phyloP scores from a whole-genome alignment of 169 alveolate species.

The Plasmodium knowlesi region DNA sequence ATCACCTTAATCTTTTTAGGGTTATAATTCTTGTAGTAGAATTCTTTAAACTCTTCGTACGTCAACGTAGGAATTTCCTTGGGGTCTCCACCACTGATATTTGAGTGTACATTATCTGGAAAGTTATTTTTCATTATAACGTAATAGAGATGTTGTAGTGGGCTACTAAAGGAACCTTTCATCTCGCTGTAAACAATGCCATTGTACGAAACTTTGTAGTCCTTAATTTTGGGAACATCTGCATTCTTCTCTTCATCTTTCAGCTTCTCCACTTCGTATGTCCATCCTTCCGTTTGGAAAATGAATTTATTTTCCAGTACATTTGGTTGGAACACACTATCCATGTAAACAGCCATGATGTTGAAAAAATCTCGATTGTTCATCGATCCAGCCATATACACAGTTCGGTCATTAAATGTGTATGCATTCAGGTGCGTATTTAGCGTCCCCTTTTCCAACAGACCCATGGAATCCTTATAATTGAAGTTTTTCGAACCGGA shows the following conservation, averaged over 20 bases:
- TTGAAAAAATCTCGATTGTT: conserved; percentile 85
- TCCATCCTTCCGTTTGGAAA: conserved; percentile 92
- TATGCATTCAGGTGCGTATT: conserved; percentile 89
- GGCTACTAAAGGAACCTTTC: conserved; percentile 78
- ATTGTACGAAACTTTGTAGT: conserved; percentile 78
- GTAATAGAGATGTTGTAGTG: conserved; percentile 53
- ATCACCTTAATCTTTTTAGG: conserved; percentile 86
- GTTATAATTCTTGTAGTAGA: conserved; percentile 84
- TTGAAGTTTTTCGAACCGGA: conserved; percentile 89
- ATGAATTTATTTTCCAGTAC: conserved; percentile 79
- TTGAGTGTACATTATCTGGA: conserved; percentile 83
- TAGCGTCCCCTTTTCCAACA: conserved; percentile 86
- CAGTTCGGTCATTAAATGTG: conserved; percentile 90
- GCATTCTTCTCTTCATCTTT: conserved; percentile 50
- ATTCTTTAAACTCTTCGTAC: conserved; percentile 83
- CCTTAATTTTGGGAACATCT: conserved; percentile 74
- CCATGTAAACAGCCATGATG: conserved; percentile 86
- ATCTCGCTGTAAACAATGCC: conserved; percentile 86
- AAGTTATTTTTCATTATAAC: conserved; percentile 60
- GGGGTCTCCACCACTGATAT: conserved; percentile 92
- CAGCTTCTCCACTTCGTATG: conserved; percentile 79
- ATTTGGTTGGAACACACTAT: conserved; percentile 87
- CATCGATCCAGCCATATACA: conserved; percentile 90
- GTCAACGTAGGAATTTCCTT: conserved; percentile 84
- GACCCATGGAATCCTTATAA: conserved; percentile 86